These are phyloP conservation scores for Nitzschia sp. DNA, from an alignment of 108 stramenopile genomes.

Conservation along the genomic window DNA sequence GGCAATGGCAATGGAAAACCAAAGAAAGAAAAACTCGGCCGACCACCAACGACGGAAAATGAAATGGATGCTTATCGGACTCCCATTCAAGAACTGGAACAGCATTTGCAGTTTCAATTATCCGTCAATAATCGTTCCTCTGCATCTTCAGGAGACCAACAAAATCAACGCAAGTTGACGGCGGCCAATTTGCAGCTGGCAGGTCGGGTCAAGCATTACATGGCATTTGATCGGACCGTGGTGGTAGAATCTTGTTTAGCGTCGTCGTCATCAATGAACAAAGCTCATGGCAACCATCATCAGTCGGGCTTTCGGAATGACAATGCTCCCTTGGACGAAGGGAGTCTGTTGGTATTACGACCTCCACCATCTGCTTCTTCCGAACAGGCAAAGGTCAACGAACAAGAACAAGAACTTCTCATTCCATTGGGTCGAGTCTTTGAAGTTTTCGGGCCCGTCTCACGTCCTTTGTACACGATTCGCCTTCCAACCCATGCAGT, in stretches of 20 bases:
- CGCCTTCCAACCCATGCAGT: constrained; percentile 44
- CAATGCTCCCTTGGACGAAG: constrained; percentile 60
- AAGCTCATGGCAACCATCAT: constrained; percentile 16
- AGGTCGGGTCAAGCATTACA: constrained; percentile 63
- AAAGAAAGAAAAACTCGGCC: not conserved
- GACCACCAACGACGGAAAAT: constrained; percentile 62
- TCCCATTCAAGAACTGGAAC: constrained; percentile 57
- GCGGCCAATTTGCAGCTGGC: constrained; percentile 42
- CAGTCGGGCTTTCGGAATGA: constrained; percentile 9
- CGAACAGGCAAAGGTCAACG: not conserved
- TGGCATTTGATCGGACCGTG: constrained; percentile 66
- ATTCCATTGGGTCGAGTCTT: constrained; percentile 71
- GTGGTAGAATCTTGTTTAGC: constrained; percentile 68
- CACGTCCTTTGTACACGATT: constrained; percentile 80
- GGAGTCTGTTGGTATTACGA: constrained; percentile 61
- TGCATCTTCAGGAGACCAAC: not conserved
- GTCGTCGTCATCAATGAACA: not conserved
- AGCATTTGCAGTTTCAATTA: constrained; percentile 44
- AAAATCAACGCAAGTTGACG: constrained; percentile 5
- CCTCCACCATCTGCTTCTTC: not conserved
- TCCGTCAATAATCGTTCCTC: constrained; percentile 17
- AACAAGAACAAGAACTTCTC: constrained; percentile 1
- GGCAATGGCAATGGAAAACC: not conserved
- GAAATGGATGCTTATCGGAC: constrained; percentile 72
- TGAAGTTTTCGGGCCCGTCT: constrained; percentile 88